Evolutionary conservation across 2,329 filamentous ascomycete species (phyloP), one percentile per base, ranked within the genome.

Genomic region (Paramyrothecium sp.): DNA sequence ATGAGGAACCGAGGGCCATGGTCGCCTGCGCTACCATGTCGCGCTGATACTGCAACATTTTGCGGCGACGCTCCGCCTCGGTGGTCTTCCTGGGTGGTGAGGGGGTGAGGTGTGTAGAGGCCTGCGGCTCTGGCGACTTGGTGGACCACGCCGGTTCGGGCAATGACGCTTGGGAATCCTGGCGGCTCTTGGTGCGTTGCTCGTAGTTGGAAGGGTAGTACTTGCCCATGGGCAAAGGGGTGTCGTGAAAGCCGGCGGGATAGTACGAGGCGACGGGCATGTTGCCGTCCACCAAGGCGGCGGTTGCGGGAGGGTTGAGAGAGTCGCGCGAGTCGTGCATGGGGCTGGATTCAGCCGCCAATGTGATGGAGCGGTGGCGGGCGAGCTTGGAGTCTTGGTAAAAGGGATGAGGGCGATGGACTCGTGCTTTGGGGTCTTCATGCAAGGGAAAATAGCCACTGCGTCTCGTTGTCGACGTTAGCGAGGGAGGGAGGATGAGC

Each of bases 161-260:
- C n/a, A 60, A 58, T n/a, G 59, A 64, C 17, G 61, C 65, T 5
- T 61, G 47, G n/a, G 57, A 61, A 41, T 65, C 52, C 21, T 67
- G 60, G 8, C 61, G 61, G 20, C n/a, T 41, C 30, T 60, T 61
- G 53, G 70, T 72, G 53, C 74, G 67, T 26, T 72, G 74, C 61
- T 85, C 81, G 63, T 85, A 87, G 69, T 87, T 87, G 23, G 82
- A 80, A 1, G 85, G 85, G 58, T 87, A 86, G 63, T 87, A 88
- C 70, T 87, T 87, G 22, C 85, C 85, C 71, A 85, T 75, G 0
- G 84, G 81, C 33, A 85, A 70, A 3, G 76, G 70, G 38, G 70
- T 75, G 41, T 78, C 77, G 53, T 80, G 76, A 41, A 78, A 72
- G 2, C 81, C 81, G 23, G 76, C 77, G 7, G 81, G 80, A 33